Base-by-base conservation (phyloP, 139 green algal species). In the Closterium sp. region DNA sequence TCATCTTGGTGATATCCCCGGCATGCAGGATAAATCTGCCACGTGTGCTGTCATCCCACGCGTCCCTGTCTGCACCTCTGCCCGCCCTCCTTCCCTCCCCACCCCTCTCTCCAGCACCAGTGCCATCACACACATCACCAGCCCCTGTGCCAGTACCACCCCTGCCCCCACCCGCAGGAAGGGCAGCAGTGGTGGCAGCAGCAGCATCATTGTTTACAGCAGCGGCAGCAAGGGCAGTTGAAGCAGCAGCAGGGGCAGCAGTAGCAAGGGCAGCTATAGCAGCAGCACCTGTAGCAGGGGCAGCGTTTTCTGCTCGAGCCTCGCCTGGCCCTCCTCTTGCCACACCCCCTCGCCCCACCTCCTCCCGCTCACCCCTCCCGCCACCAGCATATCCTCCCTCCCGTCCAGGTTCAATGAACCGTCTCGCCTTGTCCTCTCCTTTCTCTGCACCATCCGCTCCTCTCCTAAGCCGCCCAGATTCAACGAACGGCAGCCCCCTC, bases 1-100 rank as follows among this genome's bases (percentile, higher is more conserved):
- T 84, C 90, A 94, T 42, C 89, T 89, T 38, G 27, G 91, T 94
- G 45, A 94, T 93, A 91, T 94, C 91, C 28, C 89, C 91, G 1
- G n/a, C 91, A 86, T 70, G 84, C n/a, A 87, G n/a, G 7, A 27
- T 32, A 29, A 93, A 93, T 24, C 91, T 86, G n/a, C 19, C n/a
- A 79, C 62, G 62, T 79, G 62, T 79, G 62, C 62, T 79, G 62
- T 79, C 62, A 24, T 79, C 62, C 62, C 62, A 79, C 62, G 62
- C 27, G 62, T 79, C 62, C 62, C 10, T 79, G 17, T 79, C 62
- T 27, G 13, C 62, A 79, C 62, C 62, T 79, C 62, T 79, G 62
- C 17, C 62, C 62, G 62, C 62, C 62, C 62, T 79, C 19, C 17
- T 24, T 24, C 62, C 62, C 17, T 79, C 85, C 22, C 27, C 32